Base-by-base conservation (phyloP, 768 basidiomycete species). In the Suillus bovinus region DNA sequence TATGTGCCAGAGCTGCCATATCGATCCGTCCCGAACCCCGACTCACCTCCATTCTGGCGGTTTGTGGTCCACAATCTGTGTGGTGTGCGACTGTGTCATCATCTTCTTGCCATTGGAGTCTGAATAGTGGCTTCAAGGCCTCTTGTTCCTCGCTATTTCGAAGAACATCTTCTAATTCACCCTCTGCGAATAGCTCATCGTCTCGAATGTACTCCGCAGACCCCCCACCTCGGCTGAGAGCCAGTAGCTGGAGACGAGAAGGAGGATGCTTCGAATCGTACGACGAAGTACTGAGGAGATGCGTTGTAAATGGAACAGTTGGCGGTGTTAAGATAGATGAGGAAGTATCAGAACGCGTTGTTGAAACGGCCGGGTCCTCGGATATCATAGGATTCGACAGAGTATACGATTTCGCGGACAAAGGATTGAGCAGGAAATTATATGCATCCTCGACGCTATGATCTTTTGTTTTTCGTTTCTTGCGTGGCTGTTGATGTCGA, bases 141-240 rank as follows among this genome's bases (percentile, higher is more conserved):
- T 77, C 74, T 17, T 78, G 78, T 70, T 92, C 88, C 24, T 78
- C 80, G 36, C 83, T 77, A 52, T 67, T 75, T 60, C 91, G 76
- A 24, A 90, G 65, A 33, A 90, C 59, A 22, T 76, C 80, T 59
- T 91, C 90, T 31, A 90, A 71, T 71, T 93, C 91, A 3, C 85
- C 88, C 34, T 84, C 81, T 4, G 75, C 81, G 63, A 93, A 91
- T 27, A 93, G 75, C 62, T 93, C 91, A 9, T 90, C 86, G 63
- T 94, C 91, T 2, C 68, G 64, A 22, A 93, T 84, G 24, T 80
- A 74, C 27, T 77, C 76, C 39, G 73, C 78, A 7, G 76, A 77
- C 53, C 79, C 80, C 39, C 86, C 87, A 50, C 89, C 87, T 49
- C 88, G 86, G 52, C 79, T 77, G 13, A 79, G 76, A 0, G 80